Percentiles rank a stretch among this genome's conserved stretches.
Evolutionary conservation across 2,329 filamentous ascomycete species (phyloP).

Genomic region (Raffaelea albimanens): DNA sequence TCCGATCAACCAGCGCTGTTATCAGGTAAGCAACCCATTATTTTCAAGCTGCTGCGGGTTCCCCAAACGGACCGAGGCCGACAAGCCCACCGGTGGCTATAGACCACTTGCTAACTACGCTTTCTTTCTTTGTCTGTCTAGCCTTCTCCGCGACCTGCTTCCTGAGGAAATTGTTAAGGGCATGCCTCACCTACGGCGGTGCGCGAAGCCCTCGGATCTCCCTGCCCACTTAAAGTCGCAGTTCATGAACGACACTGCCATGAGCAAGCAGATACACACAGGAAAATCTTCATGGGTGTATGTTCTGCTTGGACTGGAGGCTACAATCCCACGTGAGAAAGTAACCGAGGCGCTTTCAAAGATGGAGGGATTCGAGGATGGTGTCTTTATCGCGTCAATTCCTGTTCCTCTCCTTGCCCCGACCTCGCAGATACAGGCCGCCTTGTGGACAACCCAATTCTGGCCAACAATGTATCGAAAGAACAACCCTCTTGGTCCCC

Average conservation of each 20-base stretch:
- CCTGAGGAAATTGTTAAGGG: slow-evolving; percentile 54
- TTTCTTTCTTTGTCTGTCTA: slow-evolving; percentile 17
- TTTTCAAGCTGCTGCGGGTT: too few relatives aligned
- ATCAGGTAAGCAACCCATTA: slow-evolving; percentile 67
- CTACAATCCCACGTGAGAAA: slow-evolving; percentile 42
- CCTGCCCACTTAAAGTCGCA: slow-evolving; percentile 54
- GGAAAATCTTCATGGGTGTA: slow-evolving; percentile 53
- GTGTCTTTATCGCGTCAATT: slow-evolving; percentile 50
- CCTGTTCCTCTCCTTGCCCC: slow-evolving; percentile 65
- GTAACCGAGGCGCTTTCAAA: slow-evolving; percentile 36
- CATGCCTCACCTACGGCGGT: slow-evolving; percentile 64
- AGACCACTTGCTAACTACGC: neutral
- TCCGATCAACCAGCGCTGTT: slow-evolving; percentile 61
- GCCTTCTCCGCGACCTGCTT: slow-evolving; percentile 45
- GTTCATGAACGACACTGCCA: slow-evolving; percentile 48
- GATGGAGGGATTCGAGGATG: slow-evolving; percentile 40
- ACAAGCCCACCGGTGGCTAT: too few relatives aligned
- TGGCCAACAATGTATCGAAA: slow-evolving; percentile 84
- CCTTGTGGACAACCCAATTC: slow-evolving; percentile 63
- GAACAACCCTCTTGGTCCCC: slow-evolving; percentile 77
- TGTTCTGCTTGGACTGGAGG: slow-evolving; percentile 43
- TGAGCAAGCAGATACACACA: slow-evolving; percentile 47
- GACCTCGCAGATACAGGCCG: slow-evolving; percentile 65
- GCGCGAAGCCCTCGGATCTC: slow-evolving; percentile 61
- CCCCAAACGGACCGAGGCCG: too few relatives aligned